Percentiles rank a stretch among this genome's conserved stretches.
Conservation (phyloP, 2,329 filamentous ascomycete species). For the Monosporascus sp. region DNA sequence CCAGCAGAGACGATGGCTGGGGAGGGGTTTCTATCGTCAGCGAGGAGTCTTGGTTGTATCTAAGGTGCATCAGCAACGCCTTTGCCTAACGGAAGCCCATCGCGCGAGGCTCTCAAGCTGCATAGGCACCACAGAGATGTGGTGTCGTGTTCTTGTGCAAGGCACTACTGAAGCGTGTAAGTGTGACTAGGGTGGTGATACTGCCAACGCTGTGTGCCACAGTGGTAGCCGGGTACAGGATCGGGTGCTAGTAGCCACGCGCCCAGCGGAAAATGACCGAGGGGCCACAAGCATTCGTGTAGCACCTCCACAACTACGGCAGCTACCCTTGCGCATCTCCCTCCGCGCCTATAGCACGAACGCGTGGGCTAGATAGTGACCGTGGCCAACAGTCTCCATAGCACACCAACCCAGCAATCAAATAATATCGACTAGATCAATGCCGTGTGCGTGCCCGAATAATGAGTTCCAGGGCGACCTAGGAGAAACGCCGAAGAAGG, state of each 20-base stretch:
- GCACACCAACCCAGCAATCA: background rate
- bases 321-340: slow-evolving; percentile 29
- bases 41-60: slow-evolving; percentile 52
- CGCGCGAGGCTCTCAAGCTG: slow-evolving; percentile 22
- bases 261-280: slow-evolving; percentile 29
- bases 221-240: slow-evolving; percentile 33
- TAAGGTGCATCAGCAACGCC: slow-evolving; percentile 32
- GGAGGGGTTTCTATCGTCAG: slow-evolving; percentile 48
- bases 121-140: slow-evolving; percentile 27
- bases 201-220: slow-evolving; percentile 42
- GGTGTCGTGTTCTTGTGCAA: slow-evolving; percentile 32
- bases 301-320: slow-evolving; percentile 29
- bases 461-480: background rate
- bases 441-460: background rate
- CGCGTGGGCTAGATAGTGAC: slow-evolving; percentile 6
- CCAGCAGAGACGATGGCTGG: slow-evolving; percentile 46
- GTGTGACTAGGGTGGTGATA: slow-evolving; percentile 33
- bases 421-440: slow-evolving; percentile 1
- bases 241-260: slow-evolving; percentile 34
- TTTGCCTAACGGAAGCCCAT: slow-evolving; percentile 22
- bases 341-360: slow-evolving; percentile 18
- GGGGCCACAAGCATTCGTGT: slow-evolving; percentile 31
- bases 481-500: background rate
- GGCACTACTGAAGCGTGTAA: slow-evolving; percentile 23
- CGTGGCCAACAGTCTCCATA: background rate